A percentile compares a stretch with the other conserved stretches of the same genome.
phyloP scores from a whole-genome alignment of 2,329 filamentous ascomycete genomes.

The Paracoccidioides lutzii region DNA sequence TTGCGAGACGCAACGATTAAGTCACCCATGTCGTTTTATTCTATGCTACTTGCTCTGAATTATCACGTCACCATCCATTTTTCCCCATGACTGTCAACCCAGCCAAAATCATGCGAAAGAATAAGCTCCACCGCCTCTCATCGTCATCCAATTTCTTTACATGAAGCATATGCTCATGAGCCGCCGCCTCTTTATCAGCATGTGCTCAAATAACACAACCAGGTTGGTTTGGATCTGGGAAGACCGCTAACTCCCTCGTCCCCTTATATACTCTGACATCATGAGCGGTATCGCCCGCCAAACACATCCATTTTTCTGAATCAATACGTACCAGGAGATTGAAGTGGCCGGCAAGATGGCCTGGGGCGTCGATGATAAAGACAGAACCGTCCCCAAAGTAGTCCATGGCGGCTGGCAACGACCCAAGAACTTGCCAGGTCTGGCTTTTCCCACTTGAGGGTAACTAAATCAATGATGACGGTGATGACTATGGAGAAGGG shows the following conservation, averaged over 20 bases:
- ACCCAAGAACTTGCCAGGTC: slow-evolving; percentile 16
- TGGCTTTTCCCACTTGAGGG: neutral
- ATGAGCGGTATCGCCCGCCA: slow-evolving; percentile 5
- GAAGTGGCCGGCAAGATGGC: slow-evolving; percentile 16
- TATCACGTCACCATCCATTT: neutral
- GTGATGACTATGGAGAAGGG: slow-evolving; percentile 6
- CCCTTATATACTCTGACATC: slow-evolving; percentile 5
- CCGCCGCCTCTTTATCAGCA: slow-evolving; percentile 5
- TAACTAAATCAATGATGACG: neutral
- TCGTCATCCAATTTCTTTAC: slow-evolving; percentile 1
- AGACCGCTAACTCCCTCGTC: slow-evolving; percentile 1
- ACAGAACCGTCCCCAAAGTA: slow-evolving; percentile 46
- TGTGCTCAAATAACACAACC: slow-evolving; percentile 2
- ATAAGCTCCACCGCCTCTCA: slow-evolving; percentile 4
- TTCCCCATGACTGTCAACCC: neutral
- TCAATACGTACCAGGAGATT: slow-evolving; percentile 11
- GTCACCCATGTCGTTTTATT: no score
- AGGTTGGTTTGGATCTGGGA: neutral
- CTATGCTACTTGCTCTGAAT: no score
- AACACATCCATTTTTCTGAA: slow-evolving; percentile 3
- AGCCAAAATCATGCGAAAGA: slow-evolving; percentile 4
- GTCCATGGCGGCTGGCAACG: slow-evolving; percentile 28
- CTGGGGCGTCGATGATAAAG: slow-evolving; percentile 38
- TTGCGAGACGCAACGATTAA: no score
- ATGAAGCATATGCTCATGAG: slow-evolving; percentile 1